Evolutionary conservation across 176 grass and related monocot species (phyloP).

Genomic region (Dactylis glomerata): DNA sequence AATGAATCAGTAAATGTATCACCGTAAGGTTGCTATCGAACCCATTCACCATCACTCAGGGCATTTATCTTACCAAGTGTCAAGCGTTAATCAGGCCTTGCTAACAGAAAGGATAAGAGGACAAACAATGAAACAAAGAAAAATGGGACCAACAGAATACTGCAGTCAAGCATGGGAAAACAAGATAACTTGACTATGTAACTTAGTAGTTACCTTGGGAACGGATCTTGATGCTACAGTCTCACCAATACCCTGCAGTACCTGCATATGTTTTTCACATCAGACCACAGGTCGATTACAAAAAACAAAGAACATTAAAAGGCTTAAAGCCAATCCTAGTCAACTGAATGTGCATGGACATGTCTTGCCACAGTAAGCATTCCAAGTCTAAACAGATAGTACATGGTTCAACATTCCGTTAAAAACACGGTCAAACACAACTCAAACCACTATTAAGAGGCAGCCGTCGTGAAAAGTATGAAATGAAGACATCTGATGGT

Average conservation of each 20-base stretch:
- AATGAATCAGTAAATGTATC: neutral
- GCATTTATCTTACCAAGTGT: conserved; percentile 12
- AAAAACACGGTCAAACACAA: neutral
- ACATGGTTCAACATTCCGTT: neutral
- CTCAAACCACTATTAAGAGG: conserved; percentile 1
- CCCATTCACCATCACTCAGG: neutral
- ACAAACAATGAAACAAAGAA: conserved; percentile 2
- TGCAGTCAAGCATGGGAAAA: neutral
- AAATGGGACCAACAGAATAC: conserved; percentile 8
- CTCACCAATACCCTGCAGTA: conserved; percentile 80
- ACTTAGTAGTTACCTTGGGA: conserved; percentile 62
- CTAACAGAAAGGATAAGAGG: neutral
- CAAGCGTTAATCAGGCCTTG: neutral
- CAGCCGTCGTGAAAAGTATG: neutral
- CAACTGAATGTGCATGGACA: neutral
- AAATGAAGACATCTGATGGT: neutral
- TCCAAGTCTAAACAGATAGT: neutral
- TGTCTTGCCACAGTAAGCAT: neutral
- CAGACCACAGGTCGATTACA: neutral
- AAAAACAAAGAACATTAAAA: neutral
- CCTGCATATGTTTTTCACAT: conserved; percentile 48
- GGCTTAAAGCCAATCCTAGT: conserved; percentile 5
- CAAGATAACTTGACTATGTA: conserved; percentile 2
- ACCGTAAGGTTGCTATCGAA: neutral
- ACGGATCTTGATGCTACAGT: conserved; percentile 78